A percentile compares a stretch with the other conserved stretches of the same genome.
phyloP scores from a whole-genome alignment of 2,329 filamentous ascomycete species.

The Aspergillus ochraceus region DNA sequence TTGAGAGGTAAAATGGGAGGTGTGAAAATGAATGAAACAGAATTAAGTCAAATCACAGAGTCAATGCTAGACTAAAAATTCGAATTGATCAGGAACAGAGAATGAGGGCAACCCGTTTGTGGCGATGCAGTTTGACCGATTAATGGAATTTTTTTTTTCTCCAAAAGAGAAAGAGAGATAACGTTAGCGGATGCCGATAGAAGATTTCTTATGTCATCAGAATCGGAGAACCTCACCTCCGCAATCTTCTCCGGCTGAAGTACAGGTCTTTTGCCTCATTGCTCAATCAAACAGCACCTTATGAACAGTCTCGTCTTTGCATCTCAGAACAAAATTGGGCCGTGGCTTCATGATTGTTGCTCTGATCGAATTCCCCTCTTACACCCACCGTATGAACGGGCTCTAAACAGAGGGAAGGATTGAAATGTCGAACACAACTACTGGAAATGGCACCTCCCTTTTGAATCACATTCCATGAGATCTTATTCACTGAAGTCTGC shows the following conservation, averaged over 20 bases:
- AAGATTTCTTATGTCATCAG: neutral
- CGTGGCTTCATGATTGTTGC: neutral
- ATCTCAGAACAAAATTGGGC: neutral
- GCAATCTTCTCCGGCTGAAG: neutral
- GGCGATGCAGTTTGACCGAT: conserved; percentile 27
- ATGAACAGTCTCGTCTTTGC: neutral
- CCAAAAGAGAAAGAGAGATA: neutral
- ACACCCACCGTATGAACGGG: neutral
- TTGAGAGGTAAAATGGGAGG: neutral
- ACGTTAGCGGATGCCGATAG: neutral
- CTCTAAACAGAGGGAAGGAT: conserved; percentile 2
- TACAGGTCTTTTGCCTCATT: neutral
- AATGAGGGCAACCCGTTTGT: conserved; percentile 1
- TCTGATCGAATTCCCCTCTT: too few relatives aligned
- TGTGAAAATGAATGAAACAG: too few relatives aligned
- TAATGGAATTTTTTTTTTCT: neutral
- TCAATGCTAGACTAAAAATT: neutral
- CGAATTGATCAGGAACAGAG: conserved; percentile 1
- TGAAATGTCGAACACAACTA: conserved; percentile 31
- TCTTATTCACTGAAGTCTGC: conserved; percentile 3
- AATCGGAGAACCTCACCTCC: neutral
- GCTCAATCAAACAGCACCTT: neutral
- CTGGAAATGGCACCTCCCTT: conserved; percentile 20
- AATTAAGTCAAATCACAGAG: neutral
- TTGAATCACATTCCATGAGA: conserved; percentile 24